Conservation (phyloP, 2,329 filamentous ascomycete species). For the Exophiala phaeomuriformis region DNA sequence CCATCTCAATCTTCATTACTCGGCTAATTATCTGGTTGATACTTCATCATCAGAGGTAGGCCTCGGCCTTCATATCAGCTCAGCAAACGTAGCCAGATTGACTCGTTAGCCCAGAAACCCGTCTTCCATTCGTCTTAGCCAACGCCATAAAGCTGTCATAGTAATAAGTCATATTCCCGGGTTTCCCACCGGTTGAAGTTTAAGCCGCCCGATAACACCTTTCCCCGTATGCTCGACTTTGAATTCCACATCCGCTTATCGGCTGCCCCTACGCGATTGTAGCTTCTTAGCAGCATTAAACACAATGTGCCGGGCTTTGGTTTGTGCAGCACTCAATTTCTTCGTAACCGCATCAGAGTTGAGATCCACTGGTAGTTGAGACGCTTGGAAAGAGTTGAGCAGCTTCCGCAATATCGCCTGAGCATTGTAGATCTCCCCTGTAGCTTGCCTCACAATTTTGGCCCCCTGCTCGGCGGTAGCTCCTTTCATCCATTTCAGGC, state of each 20-base stretch:
- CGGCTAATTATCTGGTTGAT: not conserved
- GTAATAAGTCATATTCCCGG: not conserved
- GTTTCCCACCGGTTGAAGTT: too few relatives aligned
- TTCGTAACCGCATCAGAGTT: not conserved
- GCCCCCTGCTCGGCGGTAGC: not conserved
- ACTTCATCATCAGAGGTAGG: not conserved
- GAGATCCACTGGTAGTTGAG: not conserved
- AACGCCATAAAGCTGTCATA: not conserved
- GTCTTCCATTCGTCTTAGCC: not conserved
- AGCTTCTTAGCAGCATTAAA: conserved; percentile 6
- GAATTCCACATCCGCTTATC: not conserved
- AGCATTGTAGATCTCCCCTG: not conserved
- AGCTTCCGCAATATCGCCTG: not conserved
- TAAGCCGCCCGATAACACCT: not conserved
- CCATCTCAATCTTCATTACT: not conserved
- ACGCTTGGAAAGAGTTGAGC: not conserved
- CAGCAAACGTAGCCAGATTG: not conserved
- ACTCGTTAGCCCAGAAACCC: not conserved
- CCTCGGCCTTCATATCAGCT: not conserved
- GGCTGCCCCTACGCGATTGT: not conserved
- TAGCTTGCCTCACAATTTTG: not conserved
- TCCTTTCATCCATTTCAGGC: not conserved
- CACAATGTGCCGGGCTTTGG: conserved; percentile 15
- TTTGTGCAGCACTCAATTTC: conserved; percentile 16
- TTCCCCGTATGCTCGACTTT: not conserved